phyloP scores from a whole-genome alignment of 2,329 filamentous ascomycete genomes.

The Aspergillus sp. region DNA sequence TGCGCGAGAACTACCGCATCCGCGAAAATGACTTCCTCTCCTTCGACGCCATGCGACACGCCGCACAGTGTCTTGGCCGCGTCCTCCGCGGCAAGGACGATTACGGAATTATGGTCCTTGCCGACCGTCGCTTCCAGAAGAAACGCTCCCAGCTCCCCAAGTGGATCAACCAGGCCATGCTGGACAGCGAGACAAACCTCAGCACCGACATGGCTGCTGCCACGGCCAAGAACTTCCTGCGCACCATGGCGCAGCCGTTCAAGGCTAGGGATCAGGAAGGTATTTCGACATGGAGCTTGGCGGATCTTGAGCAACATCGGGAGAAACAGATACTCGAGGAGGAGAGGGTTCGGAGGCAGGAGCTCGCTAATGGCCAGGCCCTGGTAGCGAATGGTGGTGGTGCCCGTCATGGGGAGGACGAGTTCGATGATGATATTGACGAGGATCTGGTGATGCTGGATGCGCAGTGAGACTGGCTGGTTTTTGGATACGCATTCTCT shows the following conservation, averaged over 20 bases:
- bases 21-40: conserved; percentile 95
- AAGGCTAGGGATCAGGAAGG: conserved; percentile 75
- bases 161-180: conserved; percentile 86
- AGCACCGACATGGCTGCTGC: conserved; percentile 94
- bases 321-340: conserved; percentile 61
- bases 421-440: conserved; percentile 36
- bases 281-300: conserved; percentile 81
- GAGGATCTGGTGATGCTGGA: conserved; percentile 35
- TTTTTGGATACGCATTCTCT: conserved; percentile 2
- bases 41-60: conserved; percentile 99
- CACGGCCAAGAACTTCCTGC: conserved; percentile 77
- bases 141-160: conserved; percentile 86
- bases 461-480: conserved; percentile 16
- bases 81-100: conserved; percentile 95
- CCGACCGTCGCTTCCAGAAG: conserved; percentile 86
- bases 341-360: conserved; percentile 55
- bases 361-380: conserved; percentile 17
- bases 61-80: conserved; percentile 88
- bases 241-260: conserved; percentile 88
- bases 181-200: conserved; percentile 77
- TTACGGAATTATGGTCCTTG: conserved; percentile 98
- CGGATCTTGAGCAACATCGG: conserved; percentile 62
- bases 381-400: conserved; percentile 17
- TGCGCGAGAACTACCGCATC: conserved; percentile 95
- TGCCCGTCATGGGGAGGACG: conserved; percentile 18